These are phyloP conservation scores for Neohortaea acidophila DNA, from an alignment of 495 filamentous ascomycete species.

Conservation along the genomic window DNA sequence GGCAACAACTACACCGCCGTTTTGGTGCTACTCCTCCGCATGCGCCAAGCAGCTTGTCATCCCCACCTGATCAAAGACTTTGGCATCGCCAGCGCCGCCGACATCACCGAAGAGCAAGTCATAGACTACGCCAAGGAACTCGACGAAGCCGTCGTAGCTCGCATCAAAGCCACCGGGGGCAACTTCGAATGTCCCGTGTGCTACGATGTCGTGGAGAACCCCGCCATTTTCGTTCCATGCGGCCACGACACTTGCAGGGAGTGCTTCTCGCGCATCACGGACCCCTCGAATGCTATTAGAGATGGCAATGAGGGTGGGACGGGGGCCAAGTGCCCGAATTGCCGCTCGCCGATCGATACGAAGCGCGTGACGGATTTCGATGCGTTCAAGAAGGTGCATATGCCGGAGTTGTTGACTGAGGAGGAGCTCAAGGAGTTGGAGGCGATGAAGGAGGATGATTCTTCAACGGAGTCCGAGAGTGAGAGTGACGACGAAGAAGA, in stretches of 20 bases:
- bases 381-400: slow-evolving; percentile 63
- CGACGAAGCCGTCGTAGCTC: slow-evolving; percentile 42
- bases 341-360: slow-evolving; percentile 46
- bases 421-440: slow-evolving; percentile 22
- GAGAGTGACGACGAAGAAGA: slow-evolving; percentile 24
- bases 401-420: slow-evolving; percentile 29
- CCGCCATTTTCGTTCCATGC: slow-evolving; percentile 69
- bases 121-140: slow-evolving; percentile 51
- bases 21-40: slow-evolving; percentile 68
- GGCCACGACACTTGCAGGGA: slow-evolving; percentile 70
- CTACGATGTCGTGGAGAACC: slow-evolving; percentile 57
- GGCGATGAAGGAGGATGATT: slow-evolving; percentile 4
- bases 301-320: slow-evolving; percentile 41
- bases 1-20: slow-evolving; percentile 73
- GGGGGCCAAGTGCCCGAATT: slow-evolving; percentile 56
- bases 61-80: slow-evolving; percentile 77
- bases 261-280: slow-evolving; percentile 61
- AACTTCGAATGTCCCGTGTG: slow-evolving; percentile 60
- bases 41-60: slow-evolving; percentile 88
- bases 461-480: slow-evolving; percentile 19
- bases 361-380: slow-evolving; percentile 56
- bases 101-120: slow-evolving; percentile 41
- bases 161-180: slow-evolving; percentile 46
- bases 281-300: slow-evolving; percentile 38
- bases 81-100: slow-evolving; percentile 37